Base-by-base conservation (phyloP, 1,284 basidiomycete genomes). In the Coniferiporia sulphurascens region DNA sequence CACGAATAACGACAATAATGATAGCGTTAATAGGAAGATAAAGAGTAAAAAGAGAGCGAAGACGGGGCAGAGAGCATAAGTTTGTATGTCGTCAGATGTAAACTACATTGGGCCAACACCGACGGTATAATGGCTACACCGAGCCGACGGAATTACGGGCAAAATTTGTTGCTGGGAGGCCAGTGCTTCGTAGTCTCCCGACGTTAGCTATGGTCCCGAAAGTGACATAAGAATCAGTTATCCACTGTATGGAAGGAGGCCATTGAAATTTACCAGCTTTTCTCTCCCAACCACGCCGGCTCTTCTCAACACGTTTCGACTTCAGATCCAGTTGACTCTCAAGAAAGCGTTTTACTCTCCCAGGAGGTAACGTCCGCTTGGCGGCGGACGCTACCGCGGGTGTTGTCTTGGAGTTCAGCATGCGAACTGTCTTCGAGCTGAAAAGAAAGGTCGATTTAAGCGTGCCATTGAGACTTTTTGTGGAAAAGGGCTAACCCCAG, bases 371-470 rank as follows among this genome's bases (percentile, higher is more conserved):
- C 27, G 53, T 60, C 1, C 59, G 48, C 21, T 4, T 43, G 13
- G 53, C 48, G 19, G 54, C 48, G 19, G 49, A 27, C 13, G 43
- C n/a, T 34, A 38, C 41, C 1, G 19, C 27, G 9, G 17, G 9
- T n/a, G 49, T 34, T 9, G 35, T 46, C 43, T 60, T 60, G 1
- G 53, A 5, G 22, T 15, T 9, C 2, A 59, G 19, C 13, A 46
- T 59, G 7, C 57, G 57, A 17, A 62, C 51, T 13, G 54, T 56
- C 34, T 59, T 62, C 21, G 57, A 55, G 27, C 61, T 62, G 27
- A 27, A 51, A 12, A 17, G 22, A 46, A 35, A 44, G 15, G 50
- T 56, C 17, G 17, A 53, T 27, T 27, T 3, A 27, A 27, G 27
- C 27, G 27, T 27, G 27, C 5, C 13, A 9, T n/a, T 36, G 51